These are phyloP conservation scores for Phycomyces blakesleeanus DNA, from an alignment of 192 early-diverging fungal genomes.

Conservation along the genomic window DNA sequence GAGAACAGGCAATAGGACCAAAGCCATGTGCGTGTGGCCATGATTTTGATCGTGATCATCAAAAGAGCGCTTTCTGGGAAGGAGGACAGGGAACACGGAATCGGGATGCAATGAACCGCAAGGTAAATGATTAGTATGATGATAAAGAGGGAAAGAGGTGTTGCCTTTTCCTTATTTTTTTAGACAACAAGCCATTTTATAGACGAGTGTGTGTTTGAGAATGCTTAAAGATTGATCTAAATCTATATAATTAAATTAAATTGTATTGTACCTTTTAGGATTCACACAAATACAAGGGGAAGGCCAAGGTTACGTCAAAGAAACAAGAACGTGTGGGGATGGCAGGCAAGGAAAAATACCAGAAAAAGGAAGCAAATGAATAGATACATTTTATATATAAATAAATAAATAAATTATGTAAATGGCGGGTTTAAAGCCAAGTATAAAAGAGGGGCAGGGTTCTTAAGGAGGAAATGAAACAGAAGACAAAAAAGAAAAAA, in stretches of 20 bases:
- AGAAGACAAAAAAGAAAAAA: background rate
- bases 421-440: background rate
- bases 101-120: slow-evolving; percentile 66
- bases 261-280: slow-evolving; percentile 16
- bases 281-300: slow-evolving; percentile 30
- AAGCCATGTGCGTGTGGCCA: slow-evolving; percentile 64
- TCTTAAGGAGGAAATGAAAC: background rate
- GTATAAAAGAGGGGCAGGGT: background rate
- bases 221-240: background rate
- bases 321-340: slow-evolving; percentile 29
- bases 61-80: slow-evolving; percentile 80
- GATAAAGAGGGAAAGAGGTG: background rate
- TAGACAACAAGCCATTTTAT: background rate
- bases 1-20: slow-evolving; percentile 64
- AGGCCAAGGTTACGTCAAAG: slow-evolving; percentile 25
- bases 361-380: slow-evolving; percentile 1
- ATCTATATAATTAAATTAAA: too few species aligned
- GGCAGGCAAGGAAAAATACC: slow-evolving; percentile 15
- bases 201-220: background rate
- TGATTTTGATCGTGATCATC: slow-evolving; percentile 47
- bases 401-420: too few species aligned
- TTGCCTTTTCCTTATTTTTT: too few species aligned
- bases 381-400: too few species aligned
- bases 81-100: slow-evolving; percentile 85
- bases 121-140: slow-evolving; percentile 40